A percentile compares a stretch with the other conserved stretches of the same genome.
These are phyloP conservation scores for Musa acuminata DNA, from an alignment of 176 grass and related monocot genomes.

Conservation along the genomic window DNA sequence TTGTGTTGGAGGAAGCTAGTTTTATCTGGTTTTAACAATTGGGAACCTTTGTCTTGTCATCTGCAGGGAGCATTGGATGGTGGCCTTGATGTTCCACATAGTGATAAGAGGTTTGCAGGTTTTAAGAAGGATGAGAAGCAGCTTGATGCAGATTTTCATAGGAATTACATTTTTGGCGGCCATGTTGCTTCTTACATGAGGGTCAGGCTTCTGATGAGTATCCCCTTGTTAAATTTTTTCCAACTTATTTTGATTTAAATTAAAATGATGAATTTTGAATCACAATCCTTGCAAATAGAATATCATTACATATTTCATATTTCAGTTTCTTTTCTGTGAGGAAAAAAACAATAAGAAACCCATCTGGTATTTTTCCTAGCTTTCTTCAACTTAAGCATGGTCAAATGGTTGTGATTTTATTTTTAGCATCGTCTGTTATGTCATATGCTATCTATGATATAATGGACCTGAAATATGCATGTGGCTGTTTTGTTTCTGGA, in stretches of 20 bases:
- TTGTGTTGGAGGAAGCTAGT: too few species aligned
- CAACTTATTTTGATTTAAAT: neutral
- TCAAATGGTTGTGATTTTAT: too few species aligned
- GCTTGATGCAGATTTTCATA: conserved; percentile 53
- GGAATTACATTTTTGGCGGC: conserved; percentile 10
- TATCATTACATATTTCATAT: too few species aligned
- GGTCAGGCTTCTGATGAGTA: conserved; percentile 23
- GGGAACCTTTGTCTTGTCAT: neutral
- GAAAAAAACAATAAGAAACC: too few species aligned
- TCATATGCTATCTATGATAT: too few species aligned
- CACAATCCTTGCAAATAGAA: too few species aligned
- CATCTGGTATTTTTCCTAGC: too few species aligned
- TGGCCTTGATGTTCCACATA: conserved; percentile 67
- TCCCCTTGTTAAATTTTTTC: neutral
- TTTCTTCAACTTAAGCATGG: too few species aligned
- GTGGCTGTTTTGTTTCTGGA: too few species aligned
- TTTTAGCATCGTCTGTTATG: too few species aligned
- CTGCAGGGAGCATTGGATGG: conserved; percentile 65
- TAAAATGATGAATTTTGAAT: neutral
- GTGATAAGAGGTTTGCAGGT: conserved; percentile 75
- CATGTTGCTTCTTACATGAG: conserved; percentile 14
- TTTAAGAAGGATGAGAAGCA: conserved; percentile 21
- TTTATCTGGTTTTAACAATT: neutral
- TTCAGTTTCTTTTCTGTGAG: too few species aligned
- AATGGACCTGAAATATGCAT: too few species aligned